Evolutionary conservation across 352 stramenopile genomes (phyloP).

Genomic region (Globisporangium perplexum): DNA sequence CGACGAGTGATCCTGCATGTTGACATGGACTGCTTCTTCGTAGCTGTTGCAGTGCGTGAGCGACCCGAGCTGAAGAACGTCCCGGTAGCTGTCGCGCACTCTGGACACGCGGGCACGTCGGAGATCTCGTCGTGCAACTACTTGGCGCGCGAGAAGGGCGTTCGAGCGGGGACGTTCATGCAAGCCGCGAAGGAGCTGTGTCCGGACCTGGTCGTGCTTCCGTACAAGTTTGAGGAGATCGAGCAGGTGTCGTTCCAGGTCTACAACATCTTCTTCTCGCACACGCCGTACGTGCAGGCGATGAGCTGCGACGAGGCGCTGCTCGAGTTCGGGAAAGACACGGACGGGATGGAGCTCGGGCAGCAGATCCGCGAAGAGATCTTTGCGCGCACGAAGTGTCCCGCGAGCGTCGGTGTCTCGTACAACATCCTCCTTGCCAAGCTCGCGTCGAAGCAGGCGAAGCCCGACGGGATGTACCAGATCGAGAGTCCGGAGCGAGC

Average conservation of each 20-base stretch:
- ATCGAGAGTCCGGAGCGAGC: conserved; percentile 40
- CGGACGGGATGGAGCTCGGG: conserved; percentile 65
- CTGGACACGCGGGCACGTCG: conserved; percentile 57
- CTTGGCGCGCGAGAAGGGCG: conserved; percentile 84
- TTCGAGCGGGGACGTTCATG: conserved; percentile 95
- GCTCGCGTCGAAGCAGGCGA: conserved; percentile 90
- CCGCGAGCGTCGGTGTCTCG: conserved; percentile 90
- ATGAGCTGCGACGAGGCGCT: conserved; percentile 96
- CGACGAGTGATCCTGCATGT: conserved; percentile 92
- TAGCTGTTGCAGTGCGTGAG: conserved; percentile 84
- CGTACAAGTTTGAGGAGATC: conserved; percentile 92
- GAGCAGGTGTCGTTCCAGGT: conserved; percentile 91
- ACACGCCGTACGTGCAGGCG: conserved; percentile 88
- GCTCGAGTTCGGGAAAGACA: conserved; percentile 75
- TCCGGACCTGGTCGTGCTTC: conserved; percentile 89
- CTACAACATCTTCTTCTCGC: conserved; percentile 88
- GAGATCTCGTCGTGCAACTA: conserved; percentile 97
- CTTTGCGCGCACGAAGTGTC: conserved; percentile 79
- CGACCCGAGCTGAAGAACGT: conserved; percentile 63
- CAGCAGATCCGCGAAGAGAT: conserved; percentile 63
- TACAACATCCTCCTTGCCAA: conserved; percentile 94
- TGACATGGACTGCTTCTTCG: conserved; percentile 98
- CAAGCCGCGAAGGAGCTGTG: conserved; percentile 88
- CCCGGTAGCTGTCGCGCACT: conserved; percentile 91
- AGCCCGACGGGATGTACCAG: conserved; percentile 86